Evolutionary conservation across 345 rosid species (phyloP).

Genomic region (Crucihimalaya himalaica): DNA sequence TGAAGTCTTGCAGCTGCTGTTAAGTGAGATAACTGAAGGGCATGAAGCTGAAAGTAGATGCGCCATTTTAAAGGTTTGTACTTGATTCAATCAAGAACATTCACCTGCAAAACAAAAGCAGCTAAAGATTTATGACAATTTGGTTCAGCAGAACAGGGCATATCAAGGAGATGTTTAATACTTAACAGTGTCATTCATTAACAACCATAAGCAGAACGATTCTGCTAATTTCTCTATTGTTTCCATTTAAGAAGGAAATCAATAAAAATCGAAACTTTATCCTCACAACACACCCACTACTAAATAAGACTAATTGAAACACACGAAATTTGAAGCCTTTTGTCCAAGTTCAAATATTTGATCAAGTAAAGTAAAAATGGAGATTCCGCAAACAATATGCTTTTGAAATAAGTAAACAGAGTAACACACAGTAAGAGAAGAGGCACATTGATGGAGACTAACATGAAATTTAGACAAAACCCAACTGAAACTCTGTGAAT

Average conservation of each 20-base stretch:
- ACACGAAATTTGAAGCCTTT: background rate
- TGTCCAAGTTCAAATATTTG: background rate
- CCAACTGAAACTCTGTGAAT: background rate
- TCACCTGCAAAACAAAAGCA: conserved; percentile 48
- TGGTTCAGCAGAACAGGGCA: background rate
- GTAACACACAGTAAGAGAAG: background rate
- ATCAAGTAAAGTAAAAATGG: background rate
- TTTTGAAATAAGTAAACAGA: background rate
- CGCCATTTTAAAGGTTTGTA: conserved; percentile 52
- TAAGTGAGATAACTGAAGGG: conserved; percentile 50
- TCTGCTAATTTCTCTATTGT: background rate
- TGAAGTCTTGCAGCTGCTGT: conserved; percentile 24
- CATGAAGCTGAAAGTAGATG: conserved; percentile 63
- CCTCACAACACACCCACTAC: background rate
- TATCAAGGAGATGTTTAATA: background rate
- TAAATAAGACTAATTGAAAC: background rate
- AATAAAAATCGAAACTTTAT: background rate
- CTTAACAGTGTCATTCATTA: background rate
- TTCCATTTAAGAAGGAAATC: background rate
- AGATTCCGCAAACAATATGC: background rate
- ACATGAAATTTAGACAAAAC: background rate
- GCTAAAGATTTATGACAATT: background rate
- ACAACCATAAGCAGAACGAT: background rate
- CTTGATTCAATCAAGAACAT: conserved; percentile 33
- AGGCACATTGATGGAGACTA: background rate